Evolutionary conservation across 805 yeast species (phyloP), one percentile per base, ranked within the genome.

Genomic region (Wickerhamiella azyma): DNA sequence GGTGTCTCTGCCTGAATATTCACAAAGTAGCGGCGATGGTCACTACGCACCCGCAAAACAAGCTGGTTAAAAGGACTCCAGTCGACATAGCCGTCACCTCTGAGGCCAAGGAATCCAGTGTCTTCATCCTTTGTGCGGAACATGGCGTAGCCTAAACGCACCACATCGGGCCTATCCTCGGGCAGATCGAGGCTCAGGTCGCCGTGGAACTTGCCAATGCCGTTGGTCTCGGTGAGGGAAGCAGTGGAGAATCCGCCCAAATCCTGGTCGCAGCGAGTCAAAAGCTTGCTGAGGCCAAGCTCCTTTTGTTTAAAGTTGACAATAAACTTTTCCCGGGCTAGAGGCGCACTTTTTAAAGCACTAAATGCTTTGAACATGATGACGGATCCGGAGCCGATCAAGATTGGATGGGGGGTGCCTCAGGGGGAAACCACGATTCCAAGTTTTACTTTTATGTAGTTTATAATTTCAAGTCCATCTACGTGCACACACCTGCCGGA

Each of bases 1-100:
- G 88, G 80, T 1, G 85, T 76, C 56, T 83, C 85, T 10, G 89
- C 79, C 64, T 85, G 94, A 43, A 85, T 70, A 56, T 85, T 85
- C 38, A 85, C 78, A 61, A 81, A 73, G 61, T 81, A 85, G 61
- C 79, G 79, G 48, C 94, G 66, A 48, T 74, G 66, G 59, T 80
- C 84, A 18, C 85, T 85, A 50, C 76, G 73, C n/a, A 83, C 85
- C 45, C 83, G 66, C 57, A 84, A 57, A 32, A 78, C 80, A 54
- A 84, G 63, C 52, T 78, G 79, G 43, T 71, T 70, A 59, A 64
- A 79, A 26, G 68, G 67, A 14, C 77, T 70, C 78, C 85, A 79
- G 59, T 84, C 85, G 85, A 85, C 79, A 65, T 75, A 68, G 59
- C 66, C 63, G 29, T 66, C 63, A 6, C 65, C 61, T 26, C 48